Percentiles rank a stretch among this genome's conserved stretches.
Evolutionary conservation across 257 asterid species (phyloP).

Genomic region (Primulina huaijiensis): DNA sequence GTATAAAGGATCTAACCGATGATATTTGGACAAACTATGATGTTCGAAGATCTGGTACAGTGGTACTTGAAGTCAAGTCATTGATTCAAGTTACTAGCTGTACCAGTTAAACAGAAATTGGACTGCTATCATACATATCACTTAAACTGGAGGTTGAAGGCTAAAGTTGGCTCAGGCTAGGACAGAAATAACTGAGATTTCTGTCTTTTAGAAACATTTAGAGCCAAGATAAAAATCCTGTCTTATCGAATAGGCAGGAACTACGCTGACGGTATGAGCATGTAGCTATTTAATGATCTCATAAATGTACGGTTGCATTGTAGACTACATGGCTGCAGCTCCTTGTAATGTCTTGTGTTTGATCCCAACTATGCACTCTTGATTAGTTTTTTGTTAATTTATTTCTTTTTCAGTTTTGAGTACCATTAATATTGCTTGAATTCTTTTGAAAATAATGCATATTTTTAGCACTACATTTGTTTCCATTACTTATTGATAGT

Average conservation of each 20-base stretch:
- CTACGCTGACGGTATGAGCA: too few relatives aligned
- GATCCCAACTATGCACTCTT: constrained; percentile 9
- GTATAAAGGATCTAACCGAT: constrained; percentile 12
- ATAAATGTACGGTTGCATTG: not conserved
- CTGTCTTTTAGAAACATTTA: too few relatives aligned
- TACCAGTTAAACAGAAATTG: too few relatives aligned
- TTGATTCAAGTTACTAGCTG: too few relatives aligned
- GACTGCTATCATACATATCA: too few relatives aligned
- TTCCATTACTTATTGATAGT: constrained; percentile 19
- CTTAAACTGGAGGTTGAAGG: too few relatives aligned
- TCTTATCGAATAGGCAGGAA: too few relatives aligned
- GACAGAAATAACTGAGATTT: too few relatives aligned
- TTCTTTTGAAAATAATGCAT: not conserved
- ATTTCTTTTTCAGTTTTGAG: not conserved
- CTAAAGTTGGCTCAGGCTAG: too few relatives aligned
- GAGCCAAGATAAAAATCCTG: too few relatives aligned
- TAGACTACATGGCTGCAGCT: constrained; percentile 15
- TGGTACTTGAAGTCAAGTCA: too few relatives aligned
- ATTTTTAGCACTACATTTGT: not conserved
- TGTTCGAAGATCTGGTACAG: not conserved
- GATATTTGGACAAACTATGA: constrained; percentile 15
- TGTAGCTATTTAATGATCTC: too few relatives aligned
- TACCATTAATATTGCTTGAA: not conserved
- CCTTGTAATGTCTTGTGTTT: constrained; percentile 11
- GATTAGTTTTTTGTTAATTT: not conserved